Percentiles rank a stretch among this genome's conserved stretches.
Conservation (phyloP, 768 basidiomycete species). For the Calocera viscosa region DNA sequence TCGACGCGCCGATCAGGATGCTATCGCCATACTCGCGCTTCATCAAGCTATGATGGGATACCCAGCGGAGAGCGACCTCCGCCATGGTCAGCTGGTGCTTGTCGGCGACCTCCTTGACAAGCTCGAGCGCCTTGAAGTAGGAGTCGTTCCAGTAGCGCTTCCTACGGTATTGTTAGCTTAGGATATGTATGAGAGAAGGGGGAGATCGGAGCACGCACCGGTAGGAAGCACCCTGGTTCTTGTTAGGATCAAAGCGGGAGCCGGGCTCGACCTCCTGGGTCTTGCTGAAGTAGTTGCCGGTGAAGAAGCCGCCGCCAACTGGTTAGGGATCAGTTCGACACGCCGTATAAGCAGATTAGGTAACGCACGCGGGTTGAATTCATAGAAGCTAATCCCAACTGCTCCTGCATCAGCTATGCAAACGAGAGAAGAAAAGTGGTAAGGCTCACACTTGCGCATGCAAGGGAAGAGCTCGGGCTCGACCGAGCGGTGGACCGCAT, state of each 20-base stretch:
- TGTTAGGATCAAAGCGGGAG: conserved; percentile 43
- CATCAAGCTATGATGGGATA: conserved; percentile 38
- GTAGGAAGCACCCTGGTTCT: conserved; percentile 37
- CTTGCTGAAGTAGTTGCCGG: conserved; percentile 25
- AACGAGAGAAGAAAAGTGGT: background rate
- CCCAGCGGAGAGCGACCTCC: conserved; percentile 37
- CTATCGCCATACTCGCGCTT: conserved; percentile 38
- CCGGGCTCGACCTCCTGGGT: conserved; percentile 32
- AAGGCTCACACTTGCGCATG: conserved; percentile 26
- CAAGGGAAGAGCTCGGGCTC: conserved; percentile 36
- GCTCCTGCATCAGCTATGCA: background rate
- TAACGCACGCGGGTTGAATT: conserved; percentile 33
- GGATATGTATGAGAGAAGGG: background rate
- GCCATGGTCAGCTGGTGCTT: conserved; percentile 28
- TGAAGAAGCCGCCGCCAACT: conserved; percentile 34
- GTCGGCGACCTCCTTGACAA: conserved; percentile 34
- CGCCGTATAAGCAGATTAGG: background rate
- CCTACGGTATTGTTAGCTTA: background rate
- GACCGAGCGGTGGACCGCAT: conserved; percentile 29
- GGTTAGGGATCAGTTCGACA: background rate
- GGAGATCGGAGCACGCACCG: conserved; percentile 13
- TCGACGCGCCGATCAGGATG: conserved; percentile 53
- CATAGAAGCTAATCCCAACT: conserved; percentile 32
- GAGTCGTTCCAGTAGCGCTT: conserved; percentile 43
- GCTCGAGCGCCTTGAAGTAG: conserved; percentile 40